A percentile compares a stretch with the other conserved stretches of the same genome.
phyloP scores from a whole-genome alignment of 345 rosid species.

The Diplotaxis tenuifolia region DNA sequence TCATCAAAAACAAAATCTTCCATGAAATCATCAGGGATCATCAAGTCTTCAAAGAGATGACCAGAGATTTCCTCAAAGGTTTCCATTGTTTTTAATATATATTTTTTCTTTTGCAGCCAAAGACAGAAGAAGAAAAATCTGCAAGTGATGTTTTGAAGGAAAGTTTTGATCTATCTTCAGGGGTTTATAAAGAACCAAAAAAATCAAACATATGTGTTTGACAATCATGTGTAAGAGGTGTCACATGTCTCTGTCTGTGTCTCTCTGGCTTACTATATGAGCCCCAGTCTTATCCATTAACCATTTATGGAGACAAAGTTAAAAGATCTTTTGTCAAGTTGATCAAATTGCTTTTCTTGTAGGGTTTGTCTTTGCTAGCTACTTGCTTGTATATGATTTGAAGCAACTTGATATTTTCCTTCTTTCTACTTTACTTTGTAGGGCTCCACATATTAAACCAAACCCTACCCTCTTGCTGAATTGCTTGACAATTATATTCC shows the following conservation, averaged over 20 bases:
- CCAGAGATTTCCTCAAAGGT: slow-evolving; percentile 40
- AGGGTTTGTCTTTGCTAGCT: slow-evolving; percentile 30
- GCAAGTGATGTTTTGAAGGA: slow-evolving; percentile 22
- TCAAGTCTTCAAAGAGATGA: slow-evolving; percentile 58
- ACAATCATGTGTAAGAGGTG: slow-evolving; percentile 28
- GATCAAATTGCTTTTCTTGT: slow-evolving; percentile 32
- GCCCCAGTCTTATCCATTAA: slow-evolving; percentile 32
- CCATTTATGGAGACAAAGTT: slow-evolving; percentile 32
- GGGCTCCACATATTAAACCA: slow-evolving; percentile 38
- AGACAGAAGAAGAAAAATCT: slow-evolving; percentile 2
- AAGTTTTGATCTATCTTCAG: slow-evolving; percentile 6
- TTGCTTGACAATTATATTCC: slow-evolving; percentile 19
- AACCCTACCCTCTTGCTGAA: slow-evolving; percentile 23
- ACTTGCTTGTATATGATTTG: slow-evolving; percentile 36
- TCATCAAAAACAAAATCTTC: slow-evolving; percentile 35
- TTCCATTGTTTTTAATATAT: slow-evolving; percentile 30
- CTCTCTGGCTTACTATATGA: slow-evolving; percentile 13
- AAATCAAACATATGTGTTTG: slow-evolving; percentile 23
- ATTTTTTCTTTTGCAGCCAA: not conserved
- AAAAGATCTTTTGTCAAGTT: slow-evolving; percentile 31
- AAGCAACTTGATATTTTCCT: slow-evolving; percentile 34
- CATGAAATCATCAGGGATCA: slow-evolving; percentile 43
- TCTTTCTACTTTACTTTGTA: slow-evolving; percentile 2
- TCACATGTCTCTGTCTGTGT: slow-evolving; percentile 5
- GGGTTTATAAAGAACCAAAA: slow-evolving; percentile 24